These are phyloP conservation scores for Auriscalpium vulgare DNA, from an alignment of 768 basidiomycete species.

Conservation along the genomic window DNA sequence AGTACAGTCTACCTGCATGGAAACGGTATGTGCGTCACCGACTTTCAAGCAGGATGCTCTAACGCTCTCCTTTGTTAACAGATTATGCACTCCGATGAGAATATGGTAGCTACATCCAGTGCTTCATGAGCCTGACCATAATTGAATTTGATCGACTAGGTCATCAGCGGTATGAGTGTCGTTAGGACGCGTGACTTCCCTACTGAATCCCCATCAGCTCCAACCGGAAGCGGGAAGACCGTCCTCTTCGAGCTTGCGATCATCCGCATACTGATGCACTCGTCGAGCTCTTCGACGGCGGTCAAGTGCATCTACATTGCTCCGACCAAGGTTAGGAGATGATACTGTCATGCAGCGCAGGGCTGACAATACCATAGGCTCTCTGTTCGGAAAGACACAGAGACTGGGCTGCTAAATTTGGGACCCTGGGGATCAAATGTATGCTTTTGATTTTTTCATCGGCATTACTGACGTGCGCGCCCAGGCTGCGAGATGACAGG, in stretches of 20 bases:
- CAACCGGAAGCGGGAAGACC: slow-evolving; percentile 95
- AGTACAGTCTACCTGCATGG: slow-evolving; percentile 79
- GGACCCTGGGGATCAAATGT: slow-evolving; percentile 72
- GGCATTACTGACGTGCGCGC: not conserved
- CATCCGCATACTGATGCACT: slow-evolving; percentile 56
- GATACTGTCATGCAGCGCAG: no score
- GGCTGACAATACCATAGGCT: slow-evolving; percentile 40
- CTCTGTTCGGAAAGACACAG: slow-evolving; percentile 76
- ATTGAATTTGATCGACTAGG: slow-evolving; percentile 31
- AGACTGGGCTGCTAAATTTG: slow-evolving; percentile 84
- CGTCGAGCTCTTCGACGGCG: slow-evolving; percentile 25
- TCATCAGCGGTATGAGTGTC: slow-evolving; percentile 53
- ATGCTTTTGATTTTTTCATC: slow-evolving; percentile 10
- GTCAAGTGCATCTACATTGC: slow-evolving; percentile 86
- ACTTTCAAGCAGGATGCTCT: not conserved
- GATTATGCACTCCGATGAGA: slow-evolving; percentile 53
- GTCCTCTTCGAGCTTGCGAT: slow-evolving; percentile 90
- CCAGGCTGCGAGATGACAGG: slow-evolving; percentile 88
- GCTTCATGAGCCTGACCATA: not conserved
- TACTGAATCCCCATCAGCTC: slow-evolving; percentile 43
- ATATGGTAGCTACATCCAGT: slow-evolving; percentile 43
- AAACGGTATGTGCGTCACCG: slow-evolving; percentile 42
- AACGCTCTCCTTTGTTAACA: slow-evolving; percentile 19
- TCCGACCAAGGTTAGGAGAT: slow-evolving; percentile 66
- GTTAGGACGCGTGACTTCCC: not conserved